Conservation (phyloP, 2,329 filamentous ascomycete species). For the Arachnomyces sp. region DNA sequence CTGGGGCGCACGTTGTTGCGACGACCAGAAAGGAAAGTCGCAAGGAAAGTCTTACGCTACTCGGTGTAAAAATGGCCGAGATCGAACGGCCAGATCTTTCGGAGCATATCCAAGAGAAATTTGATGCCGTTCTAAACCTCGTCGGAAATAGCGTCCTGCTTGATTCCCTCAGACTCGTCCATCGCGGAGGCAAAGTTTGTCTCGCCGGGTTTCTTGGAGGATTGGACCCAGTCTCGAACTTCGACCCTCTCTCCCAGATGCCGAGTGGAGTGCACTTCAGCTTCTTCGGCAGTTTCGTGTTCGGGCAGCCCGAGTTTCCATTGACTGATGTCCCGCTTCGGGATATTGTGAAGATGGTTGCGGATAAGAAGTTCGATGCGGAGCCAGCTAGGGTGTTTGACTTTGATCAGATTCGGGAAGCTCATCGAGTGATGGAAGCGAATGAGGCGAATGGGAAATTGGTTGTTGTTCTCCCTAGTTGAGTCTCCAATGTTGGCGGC, state of each 20-base stretch:
- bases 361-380: slow-evolving; percentile 26
- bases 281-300: slow-evolving; percentile 35
- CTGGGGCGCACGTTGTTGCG: slow-evolving; percentile 30
- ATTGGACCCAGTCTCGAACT: slow-evolving; percentile 29
- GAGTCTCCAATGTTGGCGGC: too few species aligned
- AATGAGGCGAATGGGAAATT: slow-evolving; percentile 29
- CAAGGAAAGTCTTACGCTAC: slow-evolving; percentile 18
- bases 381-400: slow-evolving; percentile 27
- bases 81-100: slow-evolving; percentile 19
- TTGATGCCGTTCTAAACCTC: slow-evolving; percentile 33
- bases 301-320: slow-evolving; percentile 30
- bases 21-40: slow-evolving; percentile 30
- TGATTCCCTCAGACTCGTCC: slow-evolving; percentile 30
- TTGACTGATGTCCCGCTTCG: slow-evolving; percentile 32
- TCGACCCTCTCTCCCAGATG: slow-evolving; percentile 41
- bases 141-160: slow-evolving; percentile 33
- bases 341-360: slow-evolving; percentile 31
- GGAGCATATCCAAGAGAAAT: slow-evolving; percentile 16
- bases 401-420: slow-evolving; percentile 25
- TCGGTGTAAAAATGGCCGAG: slow-evolving; percentile 22
- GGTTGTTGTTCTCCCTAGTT: slow-evolving; percentile 12
- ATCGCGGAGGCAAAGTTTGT: slow-evolving; percentile 28
- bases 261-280: slow-evolving; percentile 39
- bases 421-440: slow-evolving; percentile 27
- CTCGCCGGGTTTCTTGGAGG: slow-evolving; percentile 37